A percentile compares a stretch with the other conserved stretches of the same genome.
Evolutionary conservation across 257 asterid species (phyloP).

Genomic region (Galeopsis tetrahit): DNA sequence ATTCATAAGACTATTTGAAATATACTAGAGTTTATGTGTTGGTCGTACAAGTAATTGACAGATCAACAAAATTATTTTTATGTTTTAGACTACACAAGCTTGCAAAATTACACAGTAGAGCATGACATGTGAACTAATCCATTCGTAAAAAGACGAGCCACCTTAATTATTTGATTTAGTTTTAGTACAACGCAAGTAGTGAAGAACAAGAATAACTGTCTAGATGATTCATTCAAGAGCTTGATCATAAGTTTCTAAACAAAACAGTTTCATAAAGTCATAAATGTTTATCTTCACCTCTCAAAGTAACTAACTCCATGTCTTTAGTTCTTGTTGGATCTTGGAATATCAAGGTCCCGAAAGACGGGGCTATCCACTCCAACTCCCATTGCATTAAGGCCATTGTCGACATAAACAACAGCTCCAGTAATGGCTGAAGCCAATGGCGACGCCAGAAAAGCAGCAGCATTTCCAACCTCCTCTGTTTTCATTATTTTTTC

Average conservation of each 20-base stretch:
- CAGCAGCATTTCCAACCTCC: conserved; percentile 87
- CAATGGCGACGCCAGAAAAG: conserved; percentile 76
- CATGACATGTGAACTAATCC: not conserved
- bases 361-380: conserved; percentile 85
- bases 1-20: no score
- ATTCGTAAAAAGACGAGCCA: not conserved
- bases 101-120: no score
- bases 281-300: conserved; percentile 7
- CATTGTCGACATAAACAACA: conserved; percentile 75
- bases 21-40: no score
- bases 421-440: conserved; percentile 89
- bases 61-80: no score
- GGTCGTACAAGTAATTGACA: no score
- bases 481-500: conserved; percentile 48
- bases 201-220: not conserved
- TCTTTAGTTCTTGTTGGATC: conserved; percentile 45
- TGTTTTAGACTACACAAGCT: no score
- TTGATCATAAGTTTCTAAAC: conserved; percentile 7
- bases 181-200: not conserved
- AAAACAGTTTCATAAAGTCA: conserved; percentile 8
- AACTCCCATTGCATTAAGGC: conserved; percentile 87
- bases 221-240: not conserved
- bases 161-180: not conserved
- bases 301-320: not conserved
- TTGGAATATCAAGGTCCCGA: conserved; percentile 62